Conservation (phyloP, 2,329 filamentous ascomycete species). For the Pseudogymnoascus sp. region DNA sequence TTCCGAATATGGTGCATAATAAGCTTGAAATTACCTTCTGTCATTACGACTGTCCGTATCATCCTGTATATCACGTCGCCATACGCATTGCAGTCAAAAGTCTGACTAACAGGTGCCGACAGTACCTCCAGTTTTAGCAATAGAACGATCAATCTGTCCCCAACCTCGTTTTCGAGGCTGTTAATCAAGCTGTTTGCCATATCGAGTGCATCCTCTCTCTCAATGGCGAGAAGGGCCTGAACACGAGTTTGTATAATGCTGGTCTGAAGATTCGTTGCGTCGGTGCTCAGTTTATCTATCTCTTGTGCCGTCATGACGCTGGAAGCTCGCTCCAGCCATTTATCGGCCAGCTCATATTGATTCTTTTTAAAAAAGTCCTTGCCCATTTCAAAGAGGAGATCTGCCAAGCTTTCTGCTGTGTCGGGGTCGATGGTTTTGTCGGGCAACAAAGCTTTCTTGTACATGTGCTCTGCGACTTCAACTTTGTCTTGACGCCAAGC, state of each 20-base stretch:
- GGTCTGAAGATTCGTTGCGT: slow-evolving; percentile 56
- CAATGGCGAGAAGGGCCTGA: slow-evolving; percentile 42
- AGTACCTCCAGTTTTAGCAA: slow-evolving; percentile 63
- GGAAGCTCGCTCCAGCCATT: slow-evolving; percentile 67
- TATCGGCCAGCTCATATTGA: slow-evolving; percentile 48
- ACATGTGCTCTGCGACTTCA: slow-evolving; percentile 74
- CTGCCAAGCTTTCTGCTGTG: slow-evolving; percentile 53
- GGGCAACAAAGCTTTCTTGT: slow-evolving; percentile 46
- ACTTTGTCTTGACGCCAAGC: slow-evolving; percentile 65
- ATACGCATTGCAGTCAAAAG: slow-evolving; percentile 42
- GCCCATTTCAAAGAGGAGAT: slow-evolving; percentile 67
- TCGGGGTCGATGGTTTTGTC: slow-evolving; percentile 36
- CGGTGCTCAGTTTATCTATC: slow-evolving; percentile 46
- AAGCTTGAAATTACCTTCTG: slow-evolving; percentile 55
- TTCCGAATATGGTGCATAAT: slow-evolving; percentile 61
- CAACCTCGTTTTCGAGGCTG: slow-evolving; percentile 52
- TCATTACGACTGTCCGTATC: slow-evolving; percentile 50
- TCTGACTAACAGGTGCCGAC: slow-evolving; percentile 37
- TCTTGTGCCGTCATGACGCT: slow-evolving; percentile 48
- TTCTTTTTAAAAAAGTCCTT: slow-evolving; percentile 45
- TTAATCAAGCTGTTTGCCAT: slow-evolving; percentile 51
- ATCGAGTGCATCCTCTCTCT: slow-evolving; percentile 36
- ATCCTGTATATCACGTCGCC: slow-evolving; percentile 50
- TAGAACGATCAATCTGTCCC: slow-evolving; percentile 53
- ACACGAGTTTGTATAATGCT: slow-evolving; percentile 58